Base-by-base conservation (phyloP, 805 yeast species). In the Wickerhamomyces chambardii region DNA sequence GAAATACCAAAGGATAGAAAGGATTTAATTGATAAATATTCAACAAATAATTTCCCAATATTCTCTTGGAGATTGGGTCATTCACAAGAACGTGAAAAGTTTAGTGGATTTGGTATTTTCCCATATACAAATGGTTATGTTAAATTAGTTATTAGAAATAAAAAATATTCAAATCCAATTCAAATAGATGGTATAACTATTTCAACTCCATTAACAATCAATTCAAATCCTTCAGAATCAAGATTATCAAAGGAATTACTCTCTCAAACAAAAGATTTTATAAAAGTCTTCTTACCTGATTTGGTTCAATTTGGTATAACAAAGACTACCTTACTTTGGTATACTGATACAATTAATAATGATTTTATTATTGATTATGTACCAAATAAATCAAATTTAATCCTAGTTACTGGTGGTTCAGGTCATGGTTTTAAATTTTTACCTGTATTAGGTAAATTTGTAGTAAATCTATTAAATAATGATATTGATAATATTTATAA, bases 61-160 rank as follows among this genome's bases (percentile, higher is more conserved):
- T 30, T 56, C 8, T 48, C 43, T 8, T 63, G 66, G 66, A 61
- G 49, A 43, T 36, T 46, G 2, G 59, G 55, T 0, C 54, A 55
- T 24, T 45, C 51, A 0, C 45, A 53, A 28, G 62, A 59, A 27
- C 48, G 53, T 18, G 53, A 51, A 28, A 21, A 33, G 17, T 36
- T 47, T 16, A 57, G 51, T 24, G 66, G 65, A 2, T 37, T 61
- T 38, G 53, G 53, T 33, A 41, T 57, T 39, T 61, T 61, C 41
- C 66, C 66, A 22, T 30, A 44, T 14, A 49, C 55, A 33, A 52
- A 55, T 31, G 66, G 66, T 2, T 47, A 47, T 35, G 42, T 63
- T 47, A 61, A 63, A 41, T 44, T 61, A 8, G 53, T 59, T 32
- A 44, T 51, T 2, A 53, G 66, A 50, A 63, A 59, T 36, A 52